These are phyloP conservation scores for Trapa incisa DNA, from an alignment of 345 rosid genomes.

Conservation along the genomic window DNA sequence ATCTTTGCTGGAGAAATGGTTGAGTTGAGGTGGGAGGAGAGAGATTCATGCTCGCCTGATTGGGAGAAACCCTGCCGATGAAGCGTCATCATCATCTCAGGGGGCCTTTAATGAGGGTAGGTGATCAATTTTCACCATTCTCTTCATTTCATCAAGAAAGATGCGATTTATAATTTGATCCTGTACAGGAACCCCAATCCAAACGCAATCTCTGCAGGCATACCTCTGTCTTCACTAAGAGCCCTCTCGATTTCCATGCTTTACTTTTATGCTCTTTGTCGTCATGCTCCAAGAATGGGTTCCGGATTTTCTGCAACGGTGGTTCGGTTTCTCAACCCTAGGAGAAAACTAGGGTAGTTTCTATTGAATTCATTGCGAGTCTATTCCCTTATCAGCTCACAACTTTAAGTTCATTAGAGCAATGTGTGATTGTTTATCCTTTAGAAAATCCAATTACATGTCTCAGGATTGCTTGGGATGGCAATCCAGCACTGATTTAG, in stretches of 20 bases:
- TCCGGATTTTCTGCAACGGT: not conserved
- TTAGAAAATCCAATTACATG: too few relatives aligned
- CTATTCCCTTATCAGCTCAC: too few relatives aligned
- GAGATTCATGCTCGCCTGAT: not conserved
- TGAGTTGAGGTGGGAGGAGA: not conserved
- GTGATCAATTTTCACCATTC: not conserved
- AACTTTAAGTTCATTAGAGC: not conserved
- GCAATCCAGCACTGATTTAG: not conserved
- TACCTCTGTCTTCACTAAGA: not conserved
- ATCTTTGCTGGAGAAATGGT: not conserved
- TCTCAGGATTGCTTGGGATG: not conserved
- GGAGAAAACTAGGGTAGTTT: too few relatives aligned
- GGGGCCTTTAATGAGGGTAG: not conserved
- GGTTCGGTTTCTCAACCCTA: too few relatives aligned
- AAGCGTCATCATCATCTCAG: not conserved
- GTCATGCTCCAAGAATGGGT: not conserved
- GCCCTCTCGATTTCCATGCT: not conserved
- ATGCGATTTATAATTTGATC: not conserved
- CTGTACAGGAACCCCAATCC: not conserved
- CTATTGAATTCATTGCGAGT: not conserved
- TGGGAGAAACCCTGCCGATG: not conserved
- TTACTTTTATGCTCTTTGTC: not conserved
- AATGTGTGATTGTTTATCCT: not conserved
- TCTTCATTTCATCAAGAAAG: not conserved
- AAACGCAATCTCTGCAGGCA: too few relatives aligned